Conservation (phyloP, 2,329 filamentous ascomycete genomes). For the Cytospora piceae region DNA sequence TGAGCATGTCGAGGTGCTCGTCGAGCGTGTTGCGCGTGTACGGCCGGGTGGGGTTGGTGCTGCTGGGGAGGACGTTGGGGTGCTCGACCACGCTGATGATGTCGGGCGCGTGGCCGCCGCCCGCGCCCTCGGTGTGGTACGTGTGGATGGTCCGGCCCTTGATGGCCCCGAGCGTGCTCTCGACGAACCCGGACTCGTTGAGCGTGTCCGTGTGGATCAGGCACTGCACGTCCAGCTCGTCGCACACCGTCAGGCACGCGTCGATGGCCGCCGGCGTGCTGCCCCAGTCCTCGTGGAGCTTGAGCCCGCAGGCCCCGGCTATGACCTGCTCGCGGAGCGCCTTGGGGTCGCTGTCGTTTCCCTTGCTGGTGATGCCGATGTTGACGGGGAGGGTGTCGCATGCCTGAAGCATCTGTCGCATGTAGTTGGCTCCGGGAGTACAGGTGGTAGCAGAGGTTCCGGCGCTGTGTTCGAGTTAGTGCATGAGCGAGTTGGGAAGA, state of each 20-base stretch:
- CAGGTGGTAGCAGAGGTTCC: conserved; percentile 92
- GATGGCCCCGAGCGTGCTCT: conserved; percentile 85
- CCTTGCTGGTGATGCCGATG: conserved; percentile 89
- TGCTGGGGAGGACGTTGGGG: conserved; percentile 83
- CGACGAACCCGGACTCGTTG: conserved; percentile 97
- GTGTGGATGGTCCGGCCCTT: conserved; percentile 89
- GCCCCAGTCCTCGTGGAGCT: conserved; percentile 97
- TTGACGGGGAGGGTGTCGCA: conserved; percentile 83
- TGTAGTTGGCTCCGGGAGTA: conserved; percentile 82
- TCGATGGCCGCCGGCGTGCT: conserved; percentile 90
- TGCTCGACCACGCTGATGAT: conserved; percentile 94
- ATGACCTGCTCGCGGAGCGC: conserved; percentile 79
- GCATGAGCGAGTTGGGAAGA: neutral
- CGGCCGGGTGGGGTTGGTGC: conserved; percentile 89
- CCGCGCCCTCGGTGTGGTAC: conserved; percentile 95
- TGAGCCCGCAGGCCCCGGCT: conserved; percentile 87
- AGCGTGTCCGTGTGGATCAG: conserved; percentile 95
- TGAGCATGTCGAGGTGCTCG: conserved; percentile 96
- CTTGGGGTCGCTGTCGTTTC: conserved; percentile 75
- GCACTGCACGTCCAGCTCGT: conserved; percentile 89
- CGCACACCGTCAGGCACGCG: conserved; percentile 80
- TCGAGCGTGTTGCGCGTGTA: conserved; percentile 92
- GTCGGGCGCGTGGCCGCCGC: conserved; percentile 92
- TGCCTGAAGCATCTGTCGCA: conserved; percentile 88
- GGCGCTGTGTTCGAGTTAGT: conserved; percentile 57